These are phyloP conservation scores for Artemisia princeps DNA, from an alignment of 140 eudicot genomes.

Conservation along the genomic window DNA sequence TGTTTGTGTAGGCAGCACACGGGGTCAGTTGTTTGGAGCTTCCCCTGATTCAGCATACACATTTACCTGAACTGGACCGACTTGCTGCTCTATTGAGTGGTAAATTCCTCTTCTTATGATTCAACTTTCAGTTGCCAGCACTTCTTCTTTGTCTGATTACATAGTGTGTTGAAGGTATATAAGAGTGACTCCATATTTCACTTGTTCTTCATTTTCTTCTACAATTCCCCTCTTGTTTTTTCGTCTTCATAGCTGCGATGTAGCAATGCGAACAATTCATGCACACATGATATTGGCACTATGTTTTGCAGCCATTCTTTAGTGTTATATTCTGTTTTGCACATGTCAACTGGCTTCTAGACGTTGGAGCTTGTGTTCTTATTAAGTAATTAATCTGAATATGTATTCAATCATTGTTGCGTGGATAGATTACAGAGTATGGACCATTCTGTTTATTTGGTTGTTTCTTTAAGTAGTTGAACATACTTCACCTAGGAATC, in stretches of 20 bases:
- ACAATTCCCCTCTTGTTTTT: too few relatives aligned
- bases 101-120: slow-evolving; percentile 24
- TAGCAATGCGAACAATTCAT: too few relatives aligned
- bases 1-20: slow-evolving; percentile 47
- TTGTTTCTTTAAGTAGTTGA: too few relatives aligned
- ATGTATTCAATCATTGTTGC: neutral
- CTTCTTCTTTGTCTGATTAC: neutral
- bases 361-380: neutral
- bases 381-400: neutral
- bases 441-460: too few relatives aligned
- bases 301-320: neutral
- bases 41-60: slow-evolving; percentile 71
- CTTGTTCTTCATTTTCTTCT: too few relatives aligned
- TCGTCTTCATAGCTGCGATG: too few relatives aligned
- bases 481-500: too few relatives aligned
- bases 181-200: too few relatives aligned
- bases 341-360: neutral
- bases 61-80: slow-evolving; percentile 56
- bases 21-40: slow-evolving; percentile 75
- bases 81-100: slow-evolving; percentile 54
- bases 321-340: neutral
- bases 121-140: neutral
- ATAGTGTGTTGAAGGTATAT: neutral
- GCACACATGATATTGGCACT: too few relatives aligned
- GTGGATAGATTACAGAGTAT: neutral